Conservation (phyloP, 2,329 filamentous ascomycete genomes). For the Apiospora phragmitis region DNA sequence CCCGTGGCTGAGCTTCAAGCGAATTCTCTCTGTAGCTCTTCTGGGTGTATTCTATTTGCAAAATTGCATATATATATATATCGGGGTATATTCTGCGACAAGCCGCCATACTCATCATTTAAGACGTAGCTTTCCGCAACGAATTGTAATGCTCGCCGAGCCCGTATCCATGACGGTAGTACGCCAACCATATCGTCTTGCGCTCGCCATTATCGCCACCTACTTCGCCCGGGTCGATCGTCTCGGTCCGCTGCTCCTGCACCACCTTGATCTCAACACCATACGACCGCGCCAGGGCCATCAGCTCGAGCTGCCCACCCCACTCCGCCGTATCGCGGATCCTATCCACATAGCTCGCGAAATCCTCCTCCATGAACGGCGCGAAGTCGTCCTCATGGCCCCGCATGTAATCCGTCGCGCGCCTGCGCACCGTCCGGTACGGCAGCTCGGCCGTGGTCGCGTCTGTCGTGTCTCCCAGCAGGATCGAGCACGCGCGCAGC, state of each 20-base stretch:
- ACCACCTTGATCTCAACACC: slow-evolving; percentile 80
- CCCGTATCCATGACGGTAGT: slow-evolving; percentile 92
- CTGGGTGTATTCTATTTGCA: too few species aligned
- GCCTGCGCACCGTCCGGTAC: slow-evolving; percentile 69
- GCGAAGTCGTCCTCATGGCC: slow-evolving; percentile 77
- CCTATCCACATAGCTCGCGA: slow-evolving; percentile 71
- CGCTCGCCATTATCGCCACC: slow-evolving; percentile 40
- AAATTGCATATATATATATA: background rate
- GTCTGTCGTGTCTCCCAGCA: slow-evolving; percentile 32
- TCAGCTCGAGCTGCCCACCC: slow-evolving; percentile 90
- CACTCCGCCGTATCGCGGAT: slow-evolving; percentile 90
- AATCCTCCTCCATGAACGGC: slow-evolving; percentile 81
- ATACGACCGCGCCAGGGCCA: slow-evolving; percentile 80
- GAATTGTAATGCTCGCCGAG: slow-evolving; percentile 98
- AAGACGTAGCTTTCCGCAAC: slow-evolving; percentile 50
- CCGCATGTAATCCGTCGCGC: slow-evolving; percentile 77
- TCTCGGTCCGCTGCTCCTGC: slow-evolving; percentile 80
- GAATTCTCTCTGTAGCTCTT: background rate
- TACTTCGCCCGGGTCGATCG: slow-evolving; percentile 55
- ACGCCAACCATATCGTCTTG: slow-evolving; percentile 83
- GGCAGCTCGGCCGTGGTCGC: slow-evolving; percentile 34
- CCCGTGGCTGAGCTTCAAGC: background rate
- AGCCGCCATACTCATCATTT: background rate
- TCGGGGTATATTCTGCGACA: background rate
- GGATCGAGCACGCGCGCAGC: slow-evolving; percentile 55